Evolutionary conservation across 2,329 filamentous ascomycete species (phyloP).

Genomic region (Aspergillus thermomutatus): DNA sequence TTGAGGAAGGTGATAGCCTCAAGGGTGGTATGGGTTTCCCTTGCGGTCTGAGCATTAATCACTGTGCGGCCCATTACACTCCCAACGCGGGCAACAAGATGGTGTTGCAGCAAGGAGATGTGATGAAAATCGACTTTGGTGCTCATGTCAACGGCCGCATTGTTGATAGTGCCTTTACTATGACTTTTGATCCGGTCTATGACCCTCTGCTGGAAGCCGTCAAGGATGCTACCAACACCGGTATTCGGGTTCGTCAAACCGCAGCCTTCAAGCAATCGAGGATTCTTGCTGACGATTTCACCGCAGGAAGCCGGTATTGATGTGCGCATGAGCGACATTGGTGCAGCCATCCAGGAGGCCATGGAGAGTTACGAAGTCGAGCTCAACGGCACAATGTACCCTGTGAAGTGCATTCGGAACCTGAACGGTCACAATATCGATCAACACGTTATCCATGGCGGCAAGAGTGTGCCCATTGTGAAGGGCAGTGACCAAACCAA

Average conservation of each 20-base stretch:
- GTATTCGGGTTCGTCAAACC: conserved; percentile 56
- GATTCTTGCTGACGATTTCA: conserved; percentile 9
- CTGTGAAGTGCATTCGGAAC: conserved; percentile 81
- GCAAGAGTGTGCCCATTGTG: conserved; percentile 89
- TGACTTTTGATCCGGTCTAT: conserved; percentile 66
- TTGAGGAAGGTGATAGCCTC: conserved; percentile 74
- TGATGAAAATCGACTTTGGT: conserved; percentile 72
- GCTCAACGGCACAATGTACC: conserved; percentile 72
- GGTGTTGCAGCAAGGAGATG: conserved; percentile 62
- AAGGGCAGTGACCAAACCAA: conserved; percentile 84
- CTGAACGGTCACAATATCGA: conserved; percentile 87
- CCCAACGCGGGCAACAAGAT: conserved; percentile 84
- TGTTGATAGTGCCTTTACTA: conserved; percentile 68
- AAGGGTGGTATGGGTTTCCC: conserved; percentile 84
- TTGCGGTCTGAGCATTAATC: conserved; percentile 77
- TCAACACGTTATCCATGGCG: conserved; percentile 85
- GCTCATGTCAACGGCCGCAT: conserved; percentile 69
- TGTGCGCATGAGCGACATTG: conserved; percentile 81
- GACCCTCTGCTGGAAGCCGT: conserved; percentile 65
- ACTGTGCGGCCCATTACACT: conserved; percentile 82
- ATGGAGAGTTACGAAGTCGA: conserved; percentile 94
- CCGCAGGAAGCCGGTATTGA: conserved; percentile 83
- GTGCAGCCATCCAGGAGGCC: conserved; percentile 77
- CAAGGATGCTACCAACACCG: conserved; percentile 68
- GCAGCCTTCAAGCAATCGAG: background rate